Evolutionary conservation across 345 rosid genomes (phyloP).

Genomic region (Cardamine occulta): DNA sequence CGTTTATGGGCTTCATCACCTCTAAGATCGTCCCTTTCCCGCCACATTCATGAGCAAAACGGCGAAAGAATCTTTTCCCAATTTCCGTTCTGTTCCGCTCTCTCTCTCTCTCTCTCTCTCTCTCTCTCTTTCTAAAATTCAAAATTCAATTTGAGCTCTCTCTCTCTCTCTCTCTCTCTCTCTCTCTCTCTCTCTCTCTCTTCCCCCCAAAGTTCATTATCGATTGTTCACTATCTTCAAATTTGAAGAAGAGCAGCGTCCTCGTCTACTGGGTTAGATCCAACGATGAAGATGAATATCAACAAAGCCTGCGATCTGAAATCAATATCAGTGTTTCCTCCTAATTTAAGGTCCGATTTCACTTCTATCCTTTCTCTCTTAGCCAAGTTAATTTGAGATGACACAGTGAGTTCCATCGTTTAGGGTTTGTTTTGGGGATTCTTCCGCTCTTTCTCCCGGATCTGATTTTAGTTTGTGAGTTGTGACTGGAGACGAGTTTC

Average conservation of each 20-base stretch:
- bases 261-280: slow-evolving; percentile 14
- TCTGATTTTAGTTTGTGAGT: slow-evolving; percentile 6
- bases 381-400: not conserved
- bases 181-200: slow-evolving; percentile 18
- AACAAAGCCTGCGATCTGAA: slow-evolving; percentile 87
- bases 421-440: not conserved
- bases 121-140: not conserved
- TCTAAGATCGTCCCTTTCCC: slow-evolving; percentile 3
- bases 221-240: not conserved
- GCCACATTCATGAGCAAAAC: not conserved
- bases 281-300: slow-evolving; percentile 80
- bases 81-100: not conserved
- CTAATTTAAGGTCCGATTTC: slow-evolving; percentile 66
- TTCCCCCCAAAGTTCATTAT: not conserved
- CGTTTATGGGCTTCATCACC: not conserved
- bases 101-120: not conserved
- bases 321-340: slow-evolving; percentile 90
- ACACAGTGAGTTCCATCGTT: not conserved
- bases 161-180: slow-evolving; percentile 9
- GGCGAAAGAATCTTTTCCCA: not conserved
- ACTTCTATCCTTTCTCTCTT: not conserved
- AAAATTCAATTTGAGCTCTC: slow-evolving; percentile 15
- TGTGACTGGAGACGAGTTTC: slow-evolving; percentile 19
- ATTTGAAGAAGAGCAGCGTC: slow-evolving; percentile 24
- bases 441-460: not conserved